Evolutionary conservation across 2,329 filamentous ascomycete species (phyloP).

Genomic region (Exophiala aquamarina): DNA sequence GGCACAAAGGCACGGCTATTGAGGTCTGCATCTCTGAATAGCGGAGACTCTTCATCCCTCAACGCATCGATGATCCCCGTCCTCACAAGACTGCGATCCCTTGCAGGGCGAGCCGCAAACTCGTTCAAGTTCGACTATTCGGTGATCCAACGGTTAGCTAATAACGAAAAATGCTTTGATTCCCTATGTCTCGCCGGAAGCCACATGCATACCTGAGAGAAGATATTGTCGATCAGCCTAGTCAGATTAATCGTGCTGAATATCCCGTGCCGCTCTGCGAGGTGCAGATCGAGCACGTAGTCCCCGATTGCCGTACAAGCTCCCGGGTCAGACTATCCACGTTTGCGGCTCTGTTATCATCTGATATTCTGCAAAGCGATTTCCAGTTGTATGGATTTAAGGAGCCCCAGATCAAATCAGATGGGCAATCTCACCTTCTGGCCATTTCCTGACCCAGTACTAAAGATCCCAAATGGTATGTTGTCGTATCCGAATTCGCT

Average conservation of each 20-base stretch:
- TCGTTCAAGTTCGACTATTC: constrained; percentile 10
- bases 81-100: not conserved
- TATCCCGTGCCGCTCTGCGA: constrained; percentile 1
- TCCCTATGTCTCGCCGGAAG: too few relatives aligned
- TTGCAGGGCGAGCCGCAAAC: not conserved
- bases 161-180: not conserved
- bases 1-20: constrained; percentile 50
- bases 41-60: not conserved
- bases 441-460: constrained; percentile 1
- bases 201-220: constrained; percentile 9
- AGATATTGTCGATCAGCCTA: constrained; percentile 1
- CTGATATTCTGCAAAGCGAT: too few relatives aligned
- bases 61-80: constrained; percentile 3
- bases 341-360: too few relatives aligned
- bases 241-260: not conserved
- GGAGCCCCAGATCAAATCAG: not conserved
- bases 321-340: not conserved
- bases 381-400: not conserved
- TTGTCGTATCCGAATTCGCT: constrained; percentile 2
- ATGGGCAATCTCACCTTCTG: not conserved
- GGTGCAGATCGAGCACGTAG: constrained; percentile 5
- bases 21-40: constrained; percentile 46
- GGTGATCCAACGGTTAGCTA: not conserved
- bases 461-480: constrained; percentile 14
- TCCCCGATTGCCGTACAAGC: constrained; percentile 5